Percentiles rank a stretch among this genome's conserved stretches.
phyloP scores from a whole-genome alignment of 2,329 filamentous ascomycete species.

The Chaetoscypha palmicola region DNA sequence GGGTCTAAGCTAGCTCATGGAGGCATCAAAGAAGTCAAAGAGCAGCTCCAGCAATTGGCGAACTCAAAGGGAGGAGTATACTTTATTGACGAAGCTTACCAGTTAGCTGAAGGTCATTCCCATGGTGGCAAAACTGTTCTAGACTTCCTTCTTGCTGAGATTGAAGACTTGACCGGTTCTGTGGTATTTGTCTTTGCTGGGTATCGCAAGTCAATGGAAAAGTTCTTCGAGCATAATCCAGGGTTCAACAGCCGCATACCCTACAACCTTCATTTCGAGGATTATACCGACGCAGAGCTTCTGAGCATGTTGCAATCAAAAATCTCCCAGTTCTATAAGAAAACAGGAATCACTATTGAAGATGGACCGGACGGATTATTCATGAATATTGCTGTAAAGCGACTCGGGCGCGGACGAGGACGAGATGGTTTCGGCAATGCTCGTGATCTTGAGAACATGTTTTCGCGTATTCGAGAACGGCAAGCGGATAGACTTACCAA shows the following conservation, averaged over 20 bases:
- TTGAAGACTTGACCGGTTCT: not conserved
- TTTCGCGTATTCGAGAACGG: not conserved
- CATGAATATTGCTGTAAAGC: not conserved
- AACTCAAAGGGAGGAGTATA: too few relatives aligned
- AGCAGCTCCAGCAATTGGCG: too few relatives aligned
- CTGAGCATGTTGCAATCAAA: not conserved
- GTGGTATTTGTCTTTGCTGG: slow-evolving; percentile 2
- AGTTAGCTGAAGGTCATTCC: not conserved
- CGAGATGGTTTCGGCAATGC: not conserved
- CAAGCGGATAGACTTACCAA: slow-evolving; percentile 36
- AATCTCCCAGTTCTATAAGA: not conserved
- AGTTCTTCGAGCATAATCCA: not conserved
- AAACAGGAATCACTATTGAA: not conserved
- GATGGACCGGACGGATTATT: not conserved
- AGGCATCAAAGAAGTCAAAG: too few relatives aligned
- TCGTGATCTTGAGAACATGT: not conserved
- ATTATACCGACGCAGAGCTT: not conserved
- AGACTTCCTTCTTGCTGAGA: not conserved
- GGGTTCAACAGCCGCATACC: not conserved
- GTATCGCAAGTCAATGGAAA: not conserved
- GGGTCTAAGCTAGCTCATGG: too few relatives aligned
- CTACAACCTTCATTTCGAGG: not conserved
- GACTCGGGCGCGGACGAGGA: not conserved
- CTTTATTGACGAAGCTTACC: slow-evolving; percentile 1
- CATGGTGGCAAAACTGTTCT: not conserved